Conservation (phyloP, 2,329 filamentous ascomycete genomes). For the Penicillium thymicola region DNA sequence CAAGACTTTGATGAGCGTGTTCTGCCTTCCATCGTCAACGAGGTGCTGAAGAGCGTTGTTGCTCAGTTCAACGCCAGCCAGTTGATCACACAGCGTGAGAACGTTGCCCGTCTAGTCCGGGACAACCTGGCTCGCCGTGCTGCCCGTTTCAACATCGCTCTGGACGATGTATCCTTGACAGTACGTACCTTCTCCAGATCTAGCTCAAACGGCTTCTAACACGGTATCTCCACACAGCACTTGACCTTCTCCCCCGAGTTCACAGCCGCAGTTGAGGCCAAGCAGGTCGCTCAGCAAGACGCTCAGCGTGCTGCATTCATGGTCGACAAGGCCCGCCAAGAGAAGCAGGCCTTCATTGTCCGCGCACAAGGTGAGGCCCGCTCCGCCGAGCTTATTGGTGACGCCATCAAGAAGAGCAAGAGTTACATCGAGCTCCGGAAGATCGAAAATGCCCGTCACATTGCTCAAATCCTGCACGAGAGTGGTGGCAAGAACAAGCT, state of each 20-base stretch:
- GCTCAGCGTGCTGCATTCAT: slow-evolving; percentile 95
- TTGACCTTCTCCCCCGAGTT: slow-evolving; percentile 68
- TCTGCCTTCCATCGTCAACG: slow-evolving; percentile 95
- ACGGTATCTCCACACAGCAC: slow-evolving; percentile 45
- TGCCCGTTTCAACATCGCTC: slow-evolving; percentile 92
- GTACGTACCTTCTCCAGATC: slow-evolving; percentile 50
- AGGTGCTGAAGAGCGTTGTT: slow-evolving; percentile 97
- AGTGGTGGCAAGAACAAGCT: slow-evolving; percentile 85
- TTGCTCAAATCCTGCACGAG: slow-evolving; percentile 86
- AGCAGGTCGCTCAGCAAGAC: slow-evolving; percentile 77
- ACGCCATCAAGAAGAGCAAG: slow-evolving; percentile 99
- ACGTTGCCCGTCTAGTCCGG: slow-evolving; percentile 83
- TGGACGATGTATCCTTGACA: slow-evolving; percentile 96
- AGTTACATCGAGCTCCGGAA: slow-evolving; percentile 95
- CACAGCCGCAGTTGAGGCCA: slow-evolving; percentile 66
- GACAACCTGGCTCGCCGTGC: slow-evolving; percentile 90
- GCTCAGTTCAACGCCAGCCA: slow-evolving; percentile 98
- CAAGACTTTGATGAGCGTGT: slow-evolving; percentile 97
- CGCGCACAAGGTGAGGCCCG: slow-evolving; percentile 98
- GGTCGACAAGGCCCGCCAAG: slow-evolving; percentile 97
- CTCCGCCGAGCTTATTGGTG: slow-evolving; percentile 95
- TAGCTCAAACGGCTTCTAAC: slow-evolving; percentile 3
- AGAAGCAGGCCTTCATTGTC: slow-evolving; percentile 99
- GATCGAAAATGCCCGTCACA: slow-evolving; percentile 91
- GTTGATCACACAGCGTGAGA: slow-evolving; percentile 98